phyloP scores from a whole-genome alignment of 2,329 filamentous ascomycete genomes.

The Cordyceps farinosa region DNA sequence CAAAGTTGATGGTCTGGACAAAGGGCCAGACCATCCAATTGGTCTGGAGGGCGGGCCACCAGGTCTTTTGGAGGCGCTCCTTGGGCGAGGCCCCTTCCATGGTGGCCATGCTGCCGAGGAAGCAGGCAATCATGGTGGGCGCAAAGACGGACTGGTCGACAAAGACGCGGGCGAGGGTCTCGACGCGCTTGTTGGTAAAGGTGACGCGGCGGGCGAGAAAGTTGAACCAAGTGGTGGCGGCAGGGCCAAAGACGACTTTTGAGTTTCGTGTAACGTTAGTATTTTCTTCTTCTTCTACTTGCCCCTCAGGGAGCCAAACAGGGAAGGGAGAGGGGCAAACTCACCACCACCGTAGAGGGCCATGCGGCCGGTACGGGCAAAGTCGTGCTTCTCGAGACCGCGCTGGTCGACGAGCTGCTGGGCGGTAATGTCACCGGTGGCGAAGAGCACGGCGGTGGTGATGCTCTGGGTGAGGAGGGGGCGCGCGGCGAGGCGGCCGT shows the following conservation, averaged over 20 bases:
- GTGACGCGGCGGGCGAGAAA: slow-evolving; percentile 69
- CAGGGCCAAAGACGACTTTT: slow-evolving; percentile 77
- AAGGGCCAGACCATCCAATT: slow-evolving; percentile 88
- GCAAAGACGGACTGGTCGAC: slow-evolving; percentile 81
- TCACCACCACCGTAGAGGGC: slow-evolving; percentile 72
- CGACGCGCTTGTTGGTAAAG: slow-evolving; percentile 61
- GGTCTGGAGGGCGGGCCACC: slow-evolving; percentile 67
- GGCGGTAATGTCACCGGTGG: slow-evolving; percentile 83
- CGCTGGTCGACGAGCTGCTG: slow-evolving; percentile 86
- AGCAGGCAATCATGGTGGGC: slow-evolving; percentile 75
- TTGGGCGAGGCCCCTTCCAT: slow-evolving; percentile 62
- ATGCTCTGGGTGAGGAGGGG: slow-evolving; percentile 88
- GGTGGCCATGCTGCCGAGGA: slow-evolving; percentile 79
- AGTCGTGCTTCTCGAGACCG: slow-evolving; percentile 72
- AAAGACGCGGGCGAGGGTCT: slow-evolving; percentile 73
- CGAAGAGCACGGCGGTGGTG: slow-evolving; percentile 89
- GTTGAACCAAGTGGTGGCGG: slow-evolving; percentile 81
- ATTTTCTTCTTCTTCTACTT: not conserved
- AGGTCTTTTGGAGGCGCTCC: slow-evolving; percentile 71
- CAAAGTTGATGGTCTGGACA: slow-evolving; percentile 85
- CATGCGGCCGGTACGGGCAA: slow-evolving; percentile 72
- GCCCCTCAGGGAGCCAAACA: not conserved
- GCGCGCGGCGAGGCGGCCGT: slow-evolving; percentile 71
- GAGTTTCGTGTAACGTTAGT: not conserved
- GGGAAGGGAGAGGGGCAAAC: slow-evolving; percentile 28